Evolutionary conservation across 176 grass and related monocot species (phyloP), one percentile per base, ranked within the genome.

Genomic region (Aegilops longissima): DNA sequence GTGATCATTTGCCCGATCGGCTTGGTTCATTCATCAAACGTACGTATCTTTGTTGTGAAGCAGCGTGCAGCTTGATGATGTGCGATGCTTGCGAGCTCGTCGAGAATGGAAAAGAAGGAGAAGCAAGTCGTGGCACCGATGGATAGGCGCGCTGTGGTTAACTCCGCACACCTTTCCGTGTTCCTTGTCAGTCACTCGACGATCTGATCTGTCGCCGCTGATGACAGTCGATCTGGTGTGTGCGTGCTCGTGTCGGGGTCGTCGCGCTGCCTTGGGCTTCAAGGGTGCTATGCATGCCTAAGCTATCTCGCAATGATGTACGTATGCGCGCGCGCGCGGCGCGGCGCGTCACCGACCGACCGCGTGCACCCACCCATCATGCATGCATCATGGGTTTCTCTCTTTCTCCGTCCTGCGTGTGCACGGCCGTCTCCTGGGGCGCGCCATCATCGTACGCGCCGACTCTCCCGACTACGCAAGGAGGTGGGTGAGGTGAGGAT

Each of bases 11-110:
- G 54, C 54, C 18, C 6, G 52, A 8, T n/a, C 18, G 34, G 36
- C 18, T 36, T 70, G 17, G 33, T 31, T 31, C 65, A 4, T 17
- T 65, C 56, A 40, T 58, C 52, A 7, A 59, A 59, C 54, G 54
- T 54, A 52, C 18, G 54, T 7, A 8, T 30, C 84, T 83, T 87
- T 18, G 89, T 13, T 86, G 80, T 66, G 66, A 90, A 90, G 89
- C 56, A 58, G 61, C 61, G n/a, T n/a, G 11, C 73, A 18, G 79
- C 17, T n/a, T 79, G 64, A 90, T 83, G 74, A 90, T 90, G 86
- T 29, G 27, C 67, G 36, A 38, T 1, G 67, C 31, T 18, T 18
- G 51, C 16, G 66, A 30, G 4, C 29, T 68, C 66, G 12, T 33
- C 29, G 29, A 45, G 44, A 12, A 45, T 36, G 44, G 44, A 12